Percentiles rank a stretch among this genome's conserved stretches.
These are phyloP conservation scores for Clavispora carvajalis DNA, from an alignment of 805 yeast species.

Conservation along the genomic window DNA sequence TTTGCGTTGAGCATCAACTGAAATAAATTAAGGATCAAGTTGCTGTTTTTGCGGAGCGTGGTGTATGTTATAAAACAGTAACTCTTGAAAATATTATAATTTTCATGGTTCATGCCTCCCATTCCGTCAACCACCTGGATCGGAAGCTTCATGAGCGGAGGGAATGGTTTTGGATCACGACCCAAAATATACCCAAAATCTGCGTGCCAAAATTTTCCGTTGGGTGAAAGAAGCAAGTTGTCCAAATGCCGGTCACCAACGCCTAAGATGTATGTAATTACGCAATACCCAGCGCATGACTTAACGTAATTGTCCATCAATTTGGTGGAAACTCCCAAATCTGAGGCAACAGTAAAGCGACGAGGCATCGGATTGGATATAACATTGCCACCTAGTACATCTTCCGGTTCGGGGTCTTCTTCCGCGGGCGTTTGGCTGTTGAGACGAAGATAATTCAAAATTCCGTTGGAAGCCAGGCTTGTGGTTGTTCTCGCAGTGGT, in stretches of 20 bases:
- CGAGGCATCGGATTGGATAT: neutral
- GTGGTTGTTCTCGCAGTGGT: conserved; percentile 3
- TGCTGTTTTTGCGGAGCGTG: conserved; percentile 83
- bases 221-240: conserved; percentile 70
- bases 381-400: neutral
- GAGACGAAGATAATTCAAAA: conserved; percentile 61
- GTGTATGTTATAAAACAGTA: conserved; percentile 94
- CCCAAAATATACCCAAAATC: conserved; percentile 97
- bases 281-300: conserved; percentile 97
- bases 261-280: conserved; percentile 87
- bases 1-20: conserved; percentile 92
- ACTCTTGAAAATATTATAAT: conserved; percentile 80
- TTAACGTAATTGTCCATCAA: conserved; percentile 92
- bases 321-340: conserved; percentile 48
- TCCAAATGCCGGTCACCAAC: conserved; percentile 98
- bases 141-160: conserved; percentile 96
- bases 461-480: conserved; percentile 50
- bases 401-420: conserved; percentile 21
- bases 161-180: conserved; percentile 96
- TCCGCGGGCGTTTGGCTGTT: conserved; percentile 39
- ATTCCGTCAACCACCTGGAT: conserved; percentile 96
- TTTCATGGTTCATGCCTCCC: conserved; percentile 88
- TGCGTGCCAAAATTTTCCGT: conserved; percentile 92
- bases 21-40: conserved; percentile 81
- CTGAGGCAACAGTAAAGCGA: conserved; percentile 19